Evolutionary conservation across 768 basidiomycete genomes (phyloP), one percentile per base, ranked within the genome.

Genomic region (Calocera viscosa): DNA sequence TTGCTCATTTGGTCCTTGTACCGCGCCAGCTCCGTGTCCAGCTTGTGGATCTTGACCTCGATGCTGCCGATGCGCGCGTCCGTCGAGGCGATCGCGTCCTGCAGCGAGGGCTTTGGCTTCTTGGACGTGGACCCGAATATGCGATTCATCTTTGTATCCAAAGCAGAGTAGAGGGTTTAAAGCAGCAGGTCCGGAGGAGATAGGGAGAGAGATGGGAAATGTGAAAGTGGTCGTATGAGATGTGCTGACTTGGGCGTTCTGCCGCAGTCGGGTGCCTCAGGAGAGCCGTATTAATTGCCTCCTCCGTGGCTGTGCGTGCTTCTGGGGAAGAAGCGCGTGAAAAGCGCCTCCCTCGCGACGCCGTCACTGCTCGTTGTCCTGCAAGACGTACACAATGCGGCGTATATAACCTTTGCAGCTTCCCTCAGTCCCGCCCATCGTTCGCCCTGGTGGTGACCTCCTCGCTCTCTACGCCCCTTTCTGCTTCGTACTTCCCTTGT

Each of bases 1-100:
- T 92, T 95, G 72, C 86, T 83, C 90, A 99, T 91, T 78, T 98
- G 96, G 66, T 94, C 92, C 76, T 94, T 93, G 80, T 96, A 97
- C 40, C 90, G 82, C 63, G 80, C 81, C 22, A 99, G 83, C 74
- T 99, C 96, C 3, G 87, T 94, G 73, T 98, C 94, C 32, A 99
- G 83, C 76, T 98, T 99, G 79, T 88, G 89, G 71, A 99, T 80
- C 80, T 98, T 99, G 75, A 97, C 94, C 75, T 99, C 94, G 69
- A 96, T 90, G 14, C 89, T 86, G 30, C 86, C 86, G 75, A 91
- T 82, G 65, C 94, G 86, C 0, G 83, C 76, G 75, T 97, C 94
- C 74, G 93, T 96, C 68, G 92, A 86, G 64, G 84, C 78, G 74
- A 99, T 96, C n/a, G 95, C 95, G 79, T 99, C 96, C 69, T 88